Base-by-base conservation (phyloP, 2,329 filamentous ascomycete species). In the Stemphylium lycopersici region DNA sequence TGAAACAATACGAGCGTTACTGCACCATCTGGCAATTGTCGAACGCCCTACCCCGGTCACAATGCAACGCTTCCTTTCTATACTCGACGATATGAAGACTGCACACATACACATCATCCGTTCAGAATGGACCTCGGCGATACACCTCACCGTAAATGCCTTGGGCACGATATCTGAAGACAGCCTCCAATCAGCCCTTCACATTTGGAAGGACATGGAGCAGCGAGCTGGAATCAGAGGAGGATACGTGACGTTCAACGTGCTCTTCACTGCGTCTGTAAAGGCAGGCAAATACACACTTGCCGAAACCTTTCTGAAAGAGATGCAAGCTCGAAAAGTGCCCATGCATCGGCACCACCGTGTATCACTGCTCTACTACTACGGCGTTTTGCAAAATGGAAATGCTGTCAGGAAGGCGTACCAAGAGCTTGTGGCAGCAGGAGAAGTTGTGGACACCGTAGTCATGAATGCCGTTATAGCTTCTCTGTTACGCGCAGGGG, bases 181-280 rank as follows among this genome's bases (percentile, higher is more conserved):
- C 36, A 83, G 92, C 71, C 75, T 90, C 38, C 80, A 90, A 73
- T 83, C 85, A 4, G 87, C 90, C 0, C 79, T 99, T 40, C 83
- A 86, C 42, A 76, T 96, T 20, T 99, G 93, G 93, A 87, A 85
- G 61, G 87, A 95, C 66, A 98, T 98, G 92, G 95, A 99, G 74
- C 81, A 84, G 41, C 78, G 85, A 4, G 87, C 87, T 2, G 83
- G 84, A 1, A 74, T 91, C 12, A 77, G 78, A 62, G 87, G 84
- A 32, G 90, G 89, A 63, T 82, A 86, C 43, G 88, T 92, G n/a
- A 96, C 93, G 0, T 96, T 99, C 76, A 96, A 95, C 70, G 89
- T 97, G 41, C 82, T 99, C 11, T 97, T 96, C 65, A 90, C 97
- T 69, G 84, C 91, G 10, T 91, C 95, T 1, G 85, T 91, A 63